A percentile compares a stretch with the other conserved stretches of the same genome.
phyloP scores from a whole-genome alignment of 805 yeast species.

The Saccharomycopsis sp. region DNA sequence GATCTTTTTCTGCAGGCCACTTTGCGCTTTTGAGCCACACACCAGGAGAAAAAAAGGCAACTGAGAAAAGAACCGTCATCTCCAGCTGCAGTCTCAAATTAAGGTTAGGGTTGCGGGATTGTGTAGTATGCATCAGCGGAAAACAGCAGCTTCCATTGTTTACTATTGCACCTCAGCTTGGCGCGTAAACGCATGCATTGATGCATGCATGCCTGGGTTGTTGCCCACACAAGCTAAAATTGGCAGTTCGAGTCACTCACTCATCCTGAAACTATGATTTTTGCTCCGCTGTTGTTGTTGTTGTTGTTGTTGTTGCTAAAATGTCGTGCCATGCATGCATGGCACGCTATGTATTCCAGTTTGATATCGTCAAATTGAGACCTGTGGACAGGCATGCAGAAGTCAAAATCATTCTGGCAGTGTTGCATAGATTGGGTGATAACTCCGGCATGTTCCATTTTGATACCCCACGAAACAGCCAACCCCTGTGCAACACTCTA shows the following conservation, averaged over 20 bases:
- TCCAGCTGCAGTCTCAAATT: background rate
- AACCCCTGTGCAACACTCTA: too few species aligned
- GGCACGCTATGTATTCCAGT: background rate
- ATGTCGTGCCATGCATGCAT: background rate
- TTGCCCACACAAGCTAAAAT: background rate
- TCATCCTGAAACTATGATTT: background rate
- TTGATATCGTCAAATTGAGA: background rate
- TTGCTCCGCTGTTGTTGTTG: background rate
- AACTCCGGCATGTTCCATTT: background rate
- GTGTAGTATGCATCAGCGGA: background rate
- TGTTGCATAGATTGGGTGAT: too few species aligned
- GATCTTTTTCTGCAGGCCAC: background rate
- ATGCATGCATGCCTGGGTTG: background rate
- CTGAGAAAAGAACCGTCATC: background rate
- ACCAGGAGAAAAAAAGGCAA: background rate
- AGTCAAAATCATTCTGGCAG: background rate
- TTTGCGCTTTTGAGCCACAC: background rate
- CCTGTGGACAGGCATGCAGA: background rate
- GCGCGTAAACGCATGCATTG: background rate
- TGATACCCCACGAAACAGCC: too few species aligned
- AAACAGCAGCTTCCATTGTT: background rate
- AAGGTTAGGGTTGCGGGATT: background rate
- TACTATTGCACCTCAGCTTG: background rate
- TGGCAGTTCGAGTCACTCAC: background rate
- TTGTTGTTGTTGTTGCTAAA: background rate